Evolutionary conservation across 1,139 yeast genomes (phyloP), one percentile per base, ranked within the genome.

Genomic region (Sugiyamaella pinicola): DNA sequence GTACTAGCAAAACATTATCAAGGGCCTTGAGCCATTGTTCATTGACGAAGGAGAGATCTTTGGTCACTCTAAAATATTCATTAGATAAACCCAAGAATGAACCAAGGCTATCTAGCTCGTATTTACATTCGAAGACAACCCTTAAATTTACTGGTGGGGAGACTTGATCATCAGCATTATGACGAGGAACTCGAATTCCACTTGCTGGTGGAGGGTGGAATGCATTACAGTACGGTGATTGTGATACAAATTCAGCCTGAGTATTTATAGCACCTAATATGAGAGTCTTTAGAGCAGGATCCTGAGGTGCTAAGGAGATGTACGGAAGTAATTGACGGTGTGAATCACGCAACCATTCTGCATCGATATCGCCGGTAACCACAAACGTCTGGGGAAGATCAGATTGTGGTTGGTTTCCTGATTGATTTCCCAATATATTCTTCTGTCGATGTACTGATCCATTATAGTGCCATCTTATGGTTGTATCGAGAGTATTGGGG

Each of bases 401-500:
- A 3, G 34, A 18, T 5, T 6, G 12, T n/a, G 5, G 17, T 13
- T 43, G 19, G 19, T 13, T 4, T 12, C 22, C 22, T 7, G 12
- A 6, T 8, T n/a, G 38, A 10, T 12, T 10, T n/a, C 5, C 17
- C 15, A 2, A 8, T 17, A 34, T 19, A n/a, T n/a, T n/a, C n/a
- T n/a, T n/a, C n/a, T n/a, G n/a, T n/a, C n/a, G 10, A 35, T 46
- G 41, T 57, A 19, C n/a, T 10, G 60, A 37, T 24, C 67, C 63
- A 33, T 61, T 63, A 12, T 68, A 64, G 66, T 85, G 89, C 89
- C 91, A 89, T 54, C 86, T 74, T 47, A 89, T 81, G 0, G 96
- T 88, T 0, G 96, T 89, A 64, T 89, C 96, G 49, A 90, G 72
- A 0, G 96, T 89, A 65, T 90, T 90, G 7, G 96, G 96, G 56